Evolutionary conservation across 805 yeast genomes (phyloP).

Genomic region (Dipodascopsis uninucleata): DNA sequence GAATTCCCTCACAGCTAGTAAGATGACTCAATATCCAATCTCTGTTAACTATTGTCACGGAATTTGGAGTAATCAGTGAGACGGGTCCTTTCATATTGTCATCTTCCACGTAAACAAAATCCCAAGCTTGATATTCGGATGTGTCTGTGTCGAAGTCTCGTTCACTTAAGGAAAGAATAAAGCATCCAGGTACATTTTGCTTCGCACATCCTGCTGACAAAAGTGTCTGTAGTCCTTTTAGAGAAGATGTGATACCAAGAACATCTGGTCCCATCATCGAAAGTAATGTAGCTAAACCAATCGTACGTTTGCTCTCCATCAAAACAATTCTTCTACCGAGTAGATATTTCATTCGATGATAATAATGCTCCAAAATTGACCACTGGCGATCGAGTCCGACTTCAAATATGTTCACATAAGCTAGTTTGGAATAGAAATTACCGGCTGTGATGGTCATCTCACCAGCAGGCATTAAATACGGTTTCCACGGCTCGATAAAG

Average conservation of each 20-base stretch:
- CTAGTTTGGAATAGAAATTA: too few relatives aligned
- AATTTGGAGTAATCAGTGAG: too few relatives aligned
- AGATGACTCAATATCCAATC: too few relatives aligned
- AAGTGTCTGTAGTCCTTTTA: neutral
- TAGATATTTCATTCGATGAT: constrained; percentile 7
- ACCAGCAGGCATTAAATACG: constrained; percentile 6
- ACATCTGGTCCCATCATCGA: constrained; percentile 16
- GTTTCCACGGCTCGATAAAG: constrained; percentile 18
- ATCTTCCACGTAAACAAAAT: neutral
- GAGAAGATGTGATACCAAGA: constrained; percentile 5
- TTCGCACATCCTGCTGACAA: neutral
- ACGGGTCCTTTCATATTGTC: too few relatives aligned
- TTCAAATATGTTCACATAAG: neutral
- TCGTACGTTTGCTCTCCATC: neutral
- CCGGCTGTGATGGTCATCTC: neutral
- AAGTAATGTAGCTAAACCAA: constrained; percentile 2
- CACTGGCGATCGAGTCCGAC: constrained; percentile 3
- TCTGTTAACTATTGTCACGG: too few relatives aligned
- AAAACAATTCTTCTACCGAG: constrained; percentile 13
- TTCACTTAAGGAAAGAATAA: neutral
- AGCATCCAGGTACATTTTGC: neutral
- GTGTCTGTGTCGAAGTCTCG: constrained; percentile 1
- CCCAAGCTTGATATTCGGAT: constrained; percentile 2
- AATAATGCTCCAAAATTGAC: constrained; percentile 6
- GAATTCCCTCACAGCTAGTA: neutral